These are phyloP conservation scores for Rostrohypoxylon terebratum DNA, from an alignment of 495 filamentous ascomycete genomes.

Conservation along the genomic window DNA sequence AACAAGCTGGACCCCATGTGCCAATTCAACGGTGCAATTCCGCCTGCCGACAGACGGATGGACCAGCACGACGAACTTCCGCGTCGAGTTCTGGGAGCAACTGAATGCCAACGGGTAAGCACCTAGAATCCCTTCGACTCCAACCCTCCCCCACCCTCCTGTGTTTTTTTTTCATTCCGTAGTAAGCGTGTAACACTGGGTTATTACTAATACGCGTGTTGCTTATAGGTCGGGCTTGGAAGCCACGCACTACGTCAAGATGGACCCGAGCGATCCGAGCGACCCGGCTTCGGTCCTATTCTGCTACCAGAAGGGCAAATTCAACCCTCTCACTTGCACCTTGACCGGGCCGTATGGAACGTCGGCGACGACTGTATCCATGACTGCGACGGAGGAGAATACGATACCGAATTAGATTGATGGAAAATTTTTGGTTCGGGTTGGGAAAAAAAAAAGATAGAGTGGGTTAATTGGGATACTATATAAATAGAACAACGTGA, in stretches of 20 bases:
- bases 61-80: conserved; percentile 37
- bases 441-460: conserved; percentile 9
- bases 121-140: not conserved
- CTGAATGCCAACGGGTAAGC: conserved; percentile 40
- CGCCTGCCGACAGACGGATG: conserved; percentile 41
- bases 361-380: conserved; percentile 25
- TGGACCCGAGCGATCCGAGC: conserved; percentile 31
- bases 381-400: conserved; percentile 23
- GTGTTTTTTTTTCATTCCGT: not conserved
- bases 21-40: conserved; percentile 28
- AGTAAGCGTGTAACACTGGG: not conserved
- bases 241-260: conserved; percentile 34
- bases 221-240: conserved; percentile 36
- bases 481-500: not conserved
- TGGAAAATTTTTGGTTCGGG: not conserved
- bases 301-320: conserved; percentile 48
- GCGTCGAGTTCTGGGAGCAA: conserved; percentile 41
- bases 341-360: conserved; percentile 32
- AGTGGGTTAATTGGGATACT: conserved; percentile 9
- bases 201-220: conserved; percentile 15
- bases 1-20: conserved; percentile 40
- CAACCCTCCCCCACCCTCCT: not conserved
- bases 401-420: conserved; percentile 28
- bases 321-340: conserved; percentile 43
- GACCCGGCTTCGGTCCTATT: conserved; percentile 44